These are phyloP conservation scores for Phellopilus nigrolimitatus DNA, from an alignment of 1,284 basidiomycete species.

Conservation along the genomic window DNA sequence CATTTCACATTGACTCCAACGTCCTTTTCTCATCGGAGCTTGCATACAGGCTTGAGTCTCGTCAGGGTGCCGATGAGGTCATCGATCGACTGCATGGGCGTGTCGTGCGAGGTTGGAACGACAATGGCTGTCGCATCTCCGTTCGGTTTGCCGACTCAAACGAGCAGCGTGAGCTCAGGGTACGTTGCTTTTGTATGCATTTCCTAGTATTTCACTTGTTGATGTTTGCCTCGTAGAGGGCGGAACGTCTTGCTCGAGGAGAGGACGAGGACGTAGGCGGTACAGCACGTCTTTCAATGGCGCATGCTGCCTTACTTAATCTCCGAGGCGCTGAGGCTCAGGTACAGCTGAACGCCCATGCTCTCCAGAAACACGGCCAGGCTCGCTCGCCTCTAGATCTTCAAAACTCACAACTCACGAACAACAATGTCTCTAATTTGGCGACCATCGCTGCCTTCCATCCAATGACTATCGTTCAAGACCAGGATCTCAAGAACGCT, in stretches of 20 bases:
- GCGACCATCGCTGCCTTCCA: background rate
- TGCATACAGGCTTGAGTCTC: constrained; percentile 22
- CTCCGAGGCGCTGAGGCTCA: constrained; percentile 57
- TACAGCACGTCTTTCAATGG: constrained; percentile 54
- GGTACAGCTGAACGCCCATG: constrained; percentile 17
- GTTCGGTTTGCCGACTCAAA: constrained; percentile 23
- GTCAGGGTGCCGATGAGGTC: constrained; percentile 24
- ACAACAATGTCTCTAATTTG: background rate
- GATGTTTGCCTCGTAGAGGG: constrained; percentile 1
- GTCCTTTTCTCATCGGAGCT: background rate
- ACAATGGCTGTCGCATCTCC: constrained; percentile 21
- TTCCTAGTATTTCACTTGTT: background rate
- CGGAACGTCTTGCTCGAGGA: constrained; percentile 17
- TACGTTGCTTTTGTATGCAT: background rate
- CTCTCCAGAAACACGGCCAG: constrained; percentile 3
- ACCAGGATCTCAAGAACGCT: background rate
- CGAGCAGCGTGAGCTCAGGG: constrained; percentile 22
- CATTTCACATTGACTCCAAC: background rate
- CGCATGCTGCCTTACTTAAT: constrained; percentile 69
- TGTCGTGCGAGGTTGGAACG: constrained; percentile 25
- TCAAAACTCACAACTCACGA: background rate
- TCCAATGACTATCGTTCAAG: background rate
- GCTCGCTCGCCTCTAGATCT: background rate
- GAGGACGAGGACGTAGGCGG: constrained; percentile 17
- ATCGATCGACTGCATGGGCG: constrained; percentile 25